phyloP scores from a whole-genome alignment of 805 yeast genomes.

The Hanseniaspora lindneri region DNA sequence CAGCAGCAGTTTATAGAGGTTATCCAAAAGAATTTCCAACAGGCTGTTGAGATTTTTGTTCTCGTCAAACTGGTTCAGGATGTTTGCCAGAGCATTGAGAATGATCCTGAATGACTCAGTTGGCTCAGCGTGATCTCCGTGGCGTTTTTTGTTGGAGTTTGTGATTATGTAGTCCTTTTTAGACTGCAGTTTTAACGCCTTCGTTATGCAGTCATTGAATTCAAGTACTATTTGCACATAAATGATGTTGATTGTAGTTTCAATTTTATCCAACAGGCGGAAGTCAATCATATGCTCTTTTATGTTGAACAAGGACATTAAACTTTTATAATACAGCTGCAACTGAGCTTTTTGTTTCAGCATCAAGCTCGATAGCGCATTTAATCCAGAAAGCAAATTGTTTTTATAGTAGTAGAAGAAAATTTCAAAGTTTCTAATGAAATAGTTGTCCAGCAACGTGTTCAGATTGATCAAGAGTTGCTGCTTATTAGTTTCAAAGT shows the following conservation, averaged over 20 bases:
- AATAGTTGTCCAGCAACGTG: slow-evolving; percentile 2
- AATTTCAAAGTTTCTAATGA: slow-evolving; percentile 7
- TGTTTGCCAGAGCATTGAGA: slow-evolving; percentile 33
- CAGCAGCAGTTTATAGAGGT: slow-evolving; percentile 46
- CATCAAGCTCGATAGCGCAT: background rate
- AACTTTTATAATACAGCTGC: background rate
- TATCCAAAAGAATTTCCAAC: slow-evolving; percentile 45
- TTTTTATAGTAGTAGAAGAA: slow-evolving; percentile 1
- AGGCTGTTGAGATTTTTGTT: slow-evolving; percentile 41
- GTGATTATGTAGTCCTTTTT: slow-evolving; percentile 9
- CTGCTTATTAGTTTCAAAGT: background rate
- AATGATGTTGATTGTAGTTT: slow-evolving; percentile 5
- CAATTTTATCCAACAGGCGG: background rate
- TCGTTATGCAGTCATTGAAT: background rate
- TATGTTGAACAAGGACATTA: background rate
- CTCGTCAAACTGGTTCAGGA: slow-evolving; percentile 31
- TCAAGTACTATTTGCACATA: slow-evolving; percentile 1
- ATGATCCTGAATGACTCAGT: slow-evolving; percentile 53
- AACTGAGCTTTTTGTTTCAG: background rate
- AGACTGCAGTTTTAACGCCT: slow-evolving; percentile 5
- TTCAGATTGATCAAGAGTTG: background rate
- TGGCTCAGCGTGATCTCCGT: slow-evolving; percentile 55
- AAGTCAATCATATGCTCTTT: background rate
- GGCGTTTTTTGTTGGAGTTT: slow-evolving; percentile 22
- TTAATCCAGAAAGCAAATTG: background rate